Percentiles rank a stretch among this genome's conserved stretches.
Evolutionary conservation across 805 yeast species (phyloP).

Genomic region (Metschnikowia borealis): DNA sequence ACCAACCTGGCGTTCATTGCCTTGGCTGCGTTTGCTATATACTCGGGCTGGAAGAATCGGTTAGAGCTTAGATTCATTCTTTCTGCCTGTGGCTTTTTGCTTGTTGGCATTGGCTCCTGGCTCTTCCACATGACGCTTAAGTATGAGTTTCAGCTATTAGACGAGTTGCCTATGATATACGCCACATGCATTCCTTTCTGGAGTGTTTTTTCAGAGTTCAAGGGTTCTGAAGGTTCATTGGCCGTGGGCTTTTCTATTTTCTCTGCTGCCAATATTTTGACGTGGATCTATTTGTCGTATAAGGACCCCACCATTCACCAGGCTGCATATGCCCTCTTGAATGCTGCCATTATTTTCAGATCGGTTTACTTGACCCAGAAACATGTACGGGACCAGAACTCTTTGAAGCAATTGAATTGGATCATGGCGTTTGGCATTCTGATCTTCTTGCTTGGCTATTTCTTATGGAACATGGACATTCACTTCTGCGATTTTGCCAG

Average conservation of each 20-base stretch:
- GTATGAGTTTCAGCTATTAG: conserved; percentile 86
- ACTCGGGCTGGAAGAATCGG: conserved; percentile 53
- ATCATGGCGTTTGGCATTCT: conserved; percentile 58
- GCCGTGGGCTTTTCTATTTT: conserved; percentile 46
- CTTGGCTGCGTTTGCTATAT: conserved; percentile 60
- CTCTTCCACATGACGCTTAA: conserved; percentile 92
- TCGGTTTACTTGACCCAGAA: conserved; percentile 49
- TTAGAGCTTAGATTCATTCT: conserved; percentile 69
- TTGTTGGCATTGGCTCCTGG: conserved; percentile 94
- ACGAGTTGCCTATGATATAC: conserved; percentile 96
- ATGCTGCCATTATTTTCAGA: conserved; percentile 64
- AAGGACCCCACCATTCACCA: conserved; percentile 89
- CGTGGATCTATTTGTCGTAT: conserved; percentile 65
- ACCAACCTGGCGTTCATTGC: conserved; percentile 62
- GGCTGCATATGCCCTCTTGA: conserved; percentile 74
- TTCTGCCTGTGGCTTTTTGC: conserved; percentile 72
- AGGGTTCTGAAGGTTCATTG: conserved; percentile 34
- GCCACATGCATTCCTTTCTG: conserved; percentile 95
- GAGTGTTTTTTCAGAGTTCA: conserved; percentile 67
- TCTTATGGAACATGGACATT: conserved; percentile 87
- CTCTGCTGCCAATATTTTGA: conserved; percentile 55
- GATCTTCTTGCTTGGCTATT: conserved; percentile 69
- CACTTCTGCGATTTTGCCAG: conserved; percentile 66
- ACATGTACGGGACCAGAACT: conserved; percentile 49
- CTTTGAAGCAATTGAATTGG: conserved; percentile 46